Conservation (phyloP, 2,329 filamentous ascomycete species). For the Coleophoma cylindrospora region DNA sequence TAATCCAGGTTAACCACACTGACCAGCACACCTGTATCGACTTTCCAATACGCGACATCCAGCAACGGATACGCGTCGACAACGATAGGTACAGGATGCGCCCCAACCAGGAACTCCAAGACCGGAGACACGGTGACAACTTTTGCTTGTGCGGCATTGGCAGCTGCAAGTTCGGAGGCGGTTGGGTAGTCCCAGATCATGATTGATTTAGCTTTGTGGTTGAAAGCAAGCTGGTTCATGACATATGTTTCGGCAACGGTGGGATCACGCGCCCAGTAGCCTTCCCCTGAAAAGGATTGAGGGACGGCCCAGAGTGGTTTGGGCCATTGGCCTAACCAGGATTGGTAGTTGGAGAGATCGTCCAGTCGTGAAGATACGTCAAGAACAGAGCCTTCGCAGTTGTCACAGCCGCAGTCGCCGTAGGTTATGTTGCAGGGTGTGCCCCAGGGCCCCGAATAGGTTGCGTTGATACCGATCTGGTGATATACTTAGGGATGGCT, state of each 20-base stretch:
- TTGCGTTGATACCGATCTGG: slow-evolving; percentile 37
- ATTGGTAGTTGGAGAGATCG: slow-evolving; percentile 31
- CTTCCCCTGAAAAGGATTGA: background rate
- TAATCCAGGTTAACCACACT: background rate
- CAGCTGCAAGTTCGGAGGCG: background rate
- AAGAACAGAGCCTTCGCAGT: slow-evolving; percentile 32
- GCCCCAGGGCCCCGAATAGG: slow-evolving; percentile 36
- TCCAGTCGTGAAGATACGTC: slow-evolving; percentile 41
- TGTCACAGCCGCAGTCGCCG: slow-evolving; percentile 47
- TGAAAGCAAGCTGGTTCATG: background rate
- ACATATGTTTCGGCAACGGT: background rate
- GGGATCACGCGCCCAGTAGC: background rate
- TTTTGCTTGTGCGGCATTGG: background rate
- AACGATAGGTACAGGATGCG: background rate
- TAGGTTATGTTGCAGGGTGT: slow-evolving; percentile 45
- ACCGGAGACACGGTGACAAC: background rate
- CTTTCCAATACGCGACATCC: background rate
- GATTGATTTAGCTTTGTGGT: background rate
- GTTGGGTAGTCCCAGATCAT: slow-evolving; percentile 1
- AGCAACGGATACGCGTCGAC: background rate
- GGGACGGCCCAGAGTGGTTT: background rate
- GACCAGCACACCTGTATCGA: background rate
- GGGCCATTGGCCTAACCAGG: background rate
- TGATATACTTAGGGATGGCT: too few relatives aligned
- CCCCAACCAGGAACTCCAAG: background rate